Conservation (phyloP, 2,329 filamentous ascomycete genomes). For the Ophiostoma fasciatum region DNA sequence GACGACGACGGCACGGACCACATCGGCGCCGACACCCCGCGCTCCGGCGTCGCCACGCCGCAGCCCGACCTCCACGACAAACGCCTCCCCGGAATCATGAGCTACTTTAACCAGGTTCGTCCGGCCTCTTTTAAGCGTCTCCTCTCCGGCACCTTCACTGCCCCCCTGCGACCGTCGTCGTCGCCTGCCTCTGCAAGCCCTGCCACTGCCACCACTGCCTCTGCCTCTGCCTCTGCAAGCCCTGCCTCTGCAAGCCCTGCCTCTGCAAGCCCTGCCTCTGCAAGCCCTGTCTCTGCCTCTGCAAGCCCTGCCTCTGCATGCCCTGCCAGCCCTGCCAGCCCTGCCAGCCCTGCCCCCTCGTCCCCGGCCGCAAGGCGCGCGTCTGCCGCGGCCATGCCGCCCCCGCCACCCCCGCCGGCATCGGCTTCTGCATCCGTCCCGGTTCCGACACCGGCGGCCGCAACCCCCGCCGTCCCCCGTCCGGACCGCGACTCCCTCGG, state of each 20-base stretch:
- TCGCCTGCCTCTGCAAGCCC: slow-evolving; percentile 13
- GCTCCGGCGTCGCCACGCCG: slow-evolving; percentile 83
- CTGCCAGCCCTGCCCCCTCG: too few relatives aligned
- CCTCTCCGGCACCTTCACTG: slow-evolving; percentile 24
- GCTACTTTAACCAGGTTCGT: slow-evolving; percentile 99
- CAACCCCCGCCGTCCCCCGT: neutral
- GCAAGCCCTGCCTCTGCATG: neutral
- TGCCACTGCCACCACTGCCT: slow-evolving; percentile 8
- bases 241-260: slow-evolving; percentile 19
- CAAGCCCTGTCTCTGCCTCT: neutral
- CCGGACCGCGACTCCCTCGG: neutral
- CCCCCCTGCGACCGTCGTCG: slow-evolving; percentile 22
- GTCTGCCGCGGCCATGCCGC: too few relatives aligned
- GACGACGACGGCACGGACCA: slow-evolving; percentile 63
- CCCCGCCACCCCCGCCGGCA: too few relatives aligned
- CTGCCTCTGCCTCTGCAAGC: slow-evolving; percentile 17
- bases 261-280: slow-evolving; percentile 1
- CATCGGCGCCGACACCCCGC: slow-evolving; percentile 72
- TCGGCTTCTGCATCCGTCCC: neutral
- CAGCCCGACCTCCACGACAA: slow-evolving; percentile 90
- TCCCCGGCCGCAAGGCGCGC: too few relatives aligned
- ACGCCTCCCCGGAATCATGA: slow-evolving; percentile 87
- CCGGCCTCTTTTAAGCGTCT: slow-evolving; percentile 50
- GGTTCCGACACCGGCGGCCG: neutral
- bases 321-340: too few relatives aligned